These are phyloP conservation scores for Gastrolobium bilobum DNA, from an alignment of 306 rosid genomes.

Conservation along the genomic window DNA sequence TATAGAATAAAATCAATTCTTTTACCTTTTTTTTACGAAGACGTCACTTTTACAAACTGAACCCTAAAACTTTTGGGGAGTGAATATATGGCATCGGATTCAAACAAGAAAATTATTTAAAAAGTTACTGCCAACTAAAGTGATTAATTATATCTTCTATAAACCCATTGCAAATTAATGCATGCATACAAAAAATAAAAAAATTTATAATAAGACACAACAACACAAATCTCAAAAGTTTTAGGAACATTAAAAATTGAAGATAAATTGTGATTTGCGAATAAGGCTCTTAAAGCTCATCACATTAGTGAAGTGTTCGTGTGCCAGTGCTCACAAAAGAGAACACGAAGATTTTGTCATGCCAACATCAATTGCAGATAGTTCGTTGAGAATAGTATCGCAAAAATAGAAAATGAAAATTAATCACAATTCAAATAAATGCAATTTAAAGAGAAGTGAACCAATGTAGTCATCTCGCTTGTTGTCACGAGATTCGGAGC, in stretches of 20 bases:
- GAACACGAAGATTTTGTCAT: neutral
- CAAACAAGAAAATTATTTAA: neutral
- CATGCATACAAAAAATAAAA: neutral
- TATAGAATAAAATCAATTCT: too few relatives aligned
- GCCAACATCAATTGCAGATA: neutral
- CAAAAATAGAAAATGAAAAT: neutral
- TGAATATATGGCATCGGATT: too few relatives aligned
- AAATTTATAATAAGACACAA: neutral
- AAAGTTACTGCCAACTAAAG: neutral
- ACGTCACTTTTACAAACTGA: too few relatives aligned
- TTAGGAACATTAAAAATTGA: neutral
- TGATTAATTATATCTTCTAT: neutral
- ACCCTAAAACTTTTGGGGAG: too few relatives aligned
- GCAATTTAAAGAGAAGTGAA: neutral
- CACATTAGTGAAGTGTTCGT: neutral
- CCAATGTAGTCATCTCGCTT: constrained; percentile 93
- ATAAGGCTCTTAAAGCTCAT: neutral
- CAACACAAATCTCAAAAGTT: neutral
- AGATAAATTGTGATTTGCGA: neutral
- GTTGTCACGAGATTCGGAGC: constrained; percentile 69
- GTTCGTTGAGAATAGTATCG: neutral
- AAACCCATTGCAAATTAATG: neutral
- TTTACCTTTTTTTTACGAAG: too few relatives aligned
- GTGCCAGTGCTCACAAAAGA: too few relatives aligned
- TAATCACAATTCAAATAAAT: neutral